A percentile compares a stretch with the other conserved stretches of the same genome.
Evolutionary conservation across 495 filamentous ascomycete genomes (phyloP).

Genomic region (Annulohypoxylon nitens): DNA sequence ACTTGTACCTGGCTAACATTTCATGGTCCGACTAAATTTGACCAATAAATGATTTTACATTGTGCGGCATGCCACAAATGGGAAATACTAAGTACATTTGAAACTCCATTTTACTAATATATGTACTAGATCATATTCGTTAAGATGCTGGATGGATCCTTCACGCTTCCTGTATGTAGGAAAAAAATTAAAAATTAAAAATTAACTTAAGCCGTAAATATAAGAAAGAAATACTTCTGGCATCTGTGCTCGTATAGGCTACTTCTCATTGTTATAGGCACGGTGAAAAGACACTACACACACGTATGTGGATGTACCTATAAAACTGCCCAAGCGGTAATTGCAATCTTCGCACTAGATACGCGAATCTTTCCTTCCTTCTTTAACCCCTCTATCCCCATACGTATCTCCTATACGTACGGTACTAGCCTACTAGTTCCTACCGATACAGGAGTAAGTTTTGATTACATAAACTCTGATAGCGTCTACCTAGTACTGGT

Average conservation of each 20-base stretch:
- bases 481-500: not conserved
- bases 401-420: not conserved
- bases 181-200: not conserved
- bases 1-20: constrained; percentile 24
- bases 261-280: not conserved
- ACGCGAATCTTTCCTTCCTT: not conserved
- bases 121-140: not conserved
- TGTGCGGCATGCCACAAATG: constrained; percentile 19
- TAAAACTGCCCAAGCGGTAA: not conserved
- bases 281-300: not conserved
- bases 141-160: not conserved
- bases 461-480: not conserved
- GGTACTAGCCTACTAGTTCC: too few relatives aligned
- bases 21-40: constrained; percentile 11
- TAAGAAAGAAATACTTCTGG: not conserved
- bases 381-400: not conserved
- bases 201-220: not conserved
- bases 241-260: not conserved
- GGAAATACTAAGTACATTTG: not conserved
- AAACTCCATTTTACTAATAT: not conserved
- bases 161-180: not conserved
- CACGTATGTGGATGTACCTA: not conserved
- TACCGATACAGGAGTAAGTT: constrained; percentile 2
- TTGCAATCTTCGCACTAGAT: not conserved
- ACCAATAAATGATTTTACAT: constrained; percentile 6